Conservation (phyloP, 2,329 filamentous ascomycete genomes). For the Talaromyces pinophilus region DNA sequence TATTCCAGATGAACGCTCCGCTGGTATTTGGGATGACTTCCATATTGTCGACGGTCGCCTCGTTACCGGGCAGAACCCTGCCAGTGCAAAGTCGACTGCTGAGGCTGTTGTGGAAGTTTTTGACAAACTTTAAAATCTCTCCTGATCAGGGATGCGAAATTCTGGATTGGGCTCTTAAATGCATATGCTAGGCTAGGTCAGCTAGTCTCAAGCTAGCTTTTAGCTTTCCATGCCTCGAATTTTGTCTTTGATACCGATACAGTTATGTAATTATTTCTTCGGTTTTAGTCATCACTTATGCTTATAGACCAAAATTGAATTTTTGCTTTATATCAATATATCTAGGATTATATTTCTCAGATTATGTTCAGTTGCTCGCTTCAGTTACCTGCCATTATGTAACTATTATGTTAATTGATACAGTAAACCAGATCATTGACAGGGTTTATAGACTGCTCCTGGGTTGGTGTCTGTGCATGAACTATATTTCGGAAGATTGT, state of each 20-base stretch:
- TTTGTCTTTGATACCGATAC: neutral
- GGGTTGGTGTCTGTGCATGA: neutral
- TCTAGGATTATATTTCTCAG: neutral
- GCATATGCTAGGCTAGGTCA: neutral
- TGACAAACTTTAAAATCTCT: slow-evolving; percentile 34
- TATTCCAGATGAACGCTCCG: slow-evolving; percentile 21
- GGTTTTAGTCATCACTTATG: neutral
- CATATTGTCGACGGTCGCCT: slow-evolving; percentile 41
- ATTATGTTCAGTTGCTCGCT: neutral
- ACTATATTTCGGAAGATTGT: neutral
- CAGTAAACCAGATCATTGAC: neutral
- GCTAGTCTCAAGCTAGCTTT: neutral
- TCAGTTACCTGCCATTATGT: neutral
- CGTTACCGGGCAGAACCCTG: slow-evolving; percentile 48
- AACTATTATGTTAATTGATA: too few relatives aligned
- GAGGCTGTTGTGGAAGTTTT: slow-evolving; percentile 44
- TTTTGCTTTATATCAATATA: neutral
- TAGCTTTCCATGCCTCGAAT: neutral
- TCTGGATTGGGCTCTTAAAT: neutral
- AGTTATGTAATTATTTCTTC: neutral
- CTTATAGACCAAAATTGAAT: neutral
- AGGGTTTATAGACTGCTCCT: neutral
- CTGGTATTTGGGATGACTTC: slow-evolving; percentile 36
- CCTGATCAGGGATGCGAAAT: neutral
- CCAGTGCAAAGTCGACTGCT: slow-evolving; percentile 44